These are phyloP conservation scores for Cytospora leucostoma DNA, from an alignment of 2,329 filamentous ascomycete genomes.

Conservation along the genomic window DNA sequence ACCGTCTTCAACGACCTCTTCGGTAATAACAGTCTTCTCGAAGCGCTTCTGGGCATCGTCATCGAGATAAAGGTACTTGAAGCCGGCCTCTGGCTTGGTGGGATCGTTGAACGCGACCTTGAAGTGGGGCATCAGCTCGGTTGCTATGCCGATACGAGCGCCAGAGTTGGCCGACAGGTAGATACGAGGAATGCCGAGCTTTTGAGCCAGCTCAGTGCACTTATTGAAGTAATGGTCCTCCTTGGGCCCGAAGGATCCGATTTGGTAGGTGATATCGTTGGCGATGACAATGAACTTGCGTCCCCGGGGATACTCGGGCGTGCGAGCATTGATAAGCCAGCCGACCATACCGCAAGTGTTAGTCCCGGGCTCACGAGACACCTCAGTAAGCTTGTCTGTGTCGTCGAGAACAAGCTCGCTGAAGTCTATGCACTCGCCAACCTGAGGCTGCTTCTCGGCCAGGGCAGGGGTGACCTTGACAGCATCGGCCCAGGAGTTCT, in stretches of 20 bases:
- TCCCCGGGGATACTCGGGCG: constrained; percentile 91
- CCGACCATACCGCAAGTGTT: constrained; percentile 98
- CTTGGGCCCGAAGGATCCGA: constrained; percentile 93
- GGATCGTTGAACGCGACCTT: constrained; percentile 94
- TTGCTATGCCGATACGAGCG: constrained; percentile 93
- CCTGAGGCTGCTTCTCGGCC: constrained; percentile 76
- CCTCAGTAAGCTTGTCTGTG: constrained; percentile 85
- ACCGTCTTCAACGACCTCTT: constrained; percentile 80
- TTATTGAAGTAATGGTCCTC: constrained; percentile 99
- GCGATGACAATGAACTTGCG: constrained; percentile 93
- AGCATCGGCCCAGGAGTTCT: constrained; percentile 86
- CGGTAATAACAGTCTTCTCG: constrained; percentile 84
- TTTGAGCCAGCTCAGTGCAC: constrained; percentile 93
- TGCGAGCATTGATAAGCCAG: constrained; percentile 93
- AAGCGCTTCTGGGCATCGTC: constrained; percentile 85
- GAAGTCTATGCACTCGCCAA: constrained; percentile 91
- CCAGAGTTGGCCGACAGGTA: constrained; percentile 99
- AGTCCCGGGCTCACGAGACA: constrained; percentile 90
- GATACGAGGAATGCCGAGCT: constrained; percentile 92
- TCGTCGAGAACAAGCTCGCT: constrained; percentile 95
- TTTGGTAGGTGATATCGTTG: constrained; percentile 99
- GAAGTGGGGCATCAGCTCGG: constrained; percentile 96
- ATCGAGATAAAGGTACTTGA: constrained; percentile 95
- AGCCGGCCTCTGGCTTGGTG: constrained; percentile 78
- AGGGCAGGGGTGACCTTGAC: constrained; percentile 73